Evolutionary conservation across 1,284 basidiomycete species (phyloP).

Genomic region (Papiliotrema nemorosa): DNA sequence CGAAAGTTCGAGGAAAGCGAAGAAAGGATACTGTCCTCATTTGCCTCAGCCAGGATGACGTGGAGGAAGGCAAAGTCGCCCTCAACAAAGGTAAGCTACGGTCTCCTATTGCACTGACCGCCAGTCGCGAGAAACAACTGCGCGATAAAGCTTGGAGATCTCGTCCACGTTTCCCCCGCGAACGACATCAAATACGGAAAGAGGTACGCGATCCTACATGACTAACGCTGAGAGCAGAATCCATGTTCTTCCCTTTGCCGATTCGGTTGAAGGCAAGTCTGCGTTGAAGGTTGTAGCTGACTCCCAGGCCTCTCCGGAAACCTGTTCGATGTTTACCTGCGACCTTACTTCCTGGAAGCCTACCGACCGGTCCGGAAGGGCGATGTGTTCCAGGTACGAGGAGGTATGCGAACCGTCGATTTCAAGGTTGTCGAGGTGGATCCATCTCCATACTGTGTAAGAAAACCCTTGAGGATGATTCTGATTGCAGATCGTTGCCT

Average conservation of each 20-base stretch:
- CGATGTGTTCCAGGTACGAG: conserved; percentile 97
- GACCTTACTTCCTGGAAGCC: conserved; percentile 97
- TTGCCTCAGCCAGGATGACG: conserved; percentile 88
- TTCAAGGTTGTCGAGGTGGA: conserved; percentile 68
- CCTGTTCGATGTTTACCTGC: conserved; percentile 97
- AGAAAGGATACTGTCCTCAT: conserved; percentile 94
- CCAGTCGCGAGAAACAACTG: conserved; percentile 94
- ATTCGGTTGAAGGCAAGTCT: conserved; percentile 83
- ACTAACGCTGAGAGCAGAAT: conserved; percentile 51
- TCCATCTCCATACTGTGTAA: conserved; percentile 43
- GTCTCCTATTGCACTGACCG: background rate
- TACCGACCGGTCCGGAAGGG: conserved; percentile 47
- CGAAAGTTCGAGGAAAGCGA: conserved; percentile 72
- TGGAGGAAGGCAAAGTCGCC: conserved; percentile 96
- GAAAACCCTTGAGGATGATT: conserved; percentile 4
- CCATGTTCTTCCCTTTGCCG: conserved; percentile 95
- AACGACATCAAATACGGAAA: conserved; percentile 99
- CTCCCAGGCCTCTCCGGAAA: conserved; percentile 76
- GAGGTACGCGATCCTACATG: conserved; percentile 51
- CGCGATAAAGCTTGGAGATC: conserved; percentile 94
- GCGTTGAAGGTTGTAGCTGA: background rate
- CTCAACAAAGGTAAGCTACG: conserved; percentile 76
- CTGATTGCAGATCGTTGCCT: conserved; percentile 40
- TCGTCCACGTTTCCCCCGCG: conserved; percentile 92
- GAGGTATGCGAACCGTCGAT: conserved; percentile 95